Percentiles rank a stretch among this genome's conserved stretches.
These are phyloP conservation scores for Heterobasidion irregulare DNA, from an alignment of 1,284 basidiomycete genomes.

Conservation along the genomic window DNA sequence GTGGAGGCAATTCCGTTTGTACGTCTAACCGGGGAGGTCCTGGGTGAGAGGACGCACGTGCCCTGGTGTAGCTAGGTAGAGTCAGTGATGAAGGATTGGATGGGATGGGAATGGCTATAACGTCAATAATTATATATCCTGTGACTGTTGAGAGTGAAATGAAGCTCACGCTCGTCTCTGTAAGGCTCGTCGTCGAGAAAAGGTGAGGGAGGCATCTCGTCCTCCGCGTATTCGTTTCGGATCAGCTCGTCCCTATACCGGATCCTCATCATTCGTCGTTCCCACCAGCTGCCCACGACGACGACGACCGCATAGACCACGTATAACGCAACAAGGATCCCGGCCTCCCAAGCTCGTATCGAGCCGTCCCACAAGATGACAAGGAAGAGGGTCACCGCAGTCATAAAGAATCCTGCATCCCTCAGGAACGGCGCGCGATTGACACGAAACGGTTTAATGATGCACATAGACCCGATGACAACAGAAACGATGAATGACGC, in stretches of 20 bases:
- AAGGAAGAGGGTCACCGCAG: slow-evolving; percentile 70
- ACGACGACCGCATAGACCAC: slow-evolving; percentile 74
- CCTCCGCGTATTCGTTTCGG: slow-evolving; percentile 53
- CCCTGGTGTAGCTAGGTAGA: slow-evolving; percentile 17
- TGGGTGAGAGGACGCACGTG: slow-evolving; percentile 28
- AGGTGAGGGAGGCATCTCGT: slow-evolving; percentile 27
- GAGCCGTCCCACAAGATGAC: slow-evolving; percentile 73
- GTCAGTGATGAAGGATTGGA: slow-evolving; percentile 11
- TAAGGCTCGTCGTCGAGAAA: slow-evolving; percentile 42
- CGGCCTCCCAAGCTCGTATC: slow-evolving; percentile 72
- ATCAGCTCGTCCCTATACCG: slow-evolving; percentile 42
- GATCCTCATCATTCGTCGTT: slow-evolving; percentile 39
- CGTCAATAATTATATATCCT: slow-evolving; percentile 2
- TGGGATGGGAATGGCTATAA: slow-evolving; percentile 5
- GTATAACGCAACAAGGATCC: slow-evolving; percentile 71
- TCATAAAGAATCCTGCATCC: slow-evolving; percentile 89
- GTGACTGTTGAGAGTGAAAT: background rate
- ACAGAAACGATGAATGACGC: slow-evolving; percentile 94
- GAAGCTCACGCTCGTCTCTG: slow-evolving; percentile 48
- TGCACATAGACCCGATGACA: slow-evolving; percentile 93
- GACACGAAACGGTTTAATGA: slow-evolving; percentile 90
- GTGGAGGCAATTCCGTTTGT: slow-evolving; percentile 31
- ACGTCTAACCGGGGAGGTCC: slow-evolving; percentile 29
- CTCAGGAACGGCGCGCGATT: slow-evolving; percentile 77
- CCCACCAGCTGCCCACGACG: slow-evolving; percentile 74